Base-by-base conservation (phyloP, 345 rosid species). In the Camelina laxa region DNA sequence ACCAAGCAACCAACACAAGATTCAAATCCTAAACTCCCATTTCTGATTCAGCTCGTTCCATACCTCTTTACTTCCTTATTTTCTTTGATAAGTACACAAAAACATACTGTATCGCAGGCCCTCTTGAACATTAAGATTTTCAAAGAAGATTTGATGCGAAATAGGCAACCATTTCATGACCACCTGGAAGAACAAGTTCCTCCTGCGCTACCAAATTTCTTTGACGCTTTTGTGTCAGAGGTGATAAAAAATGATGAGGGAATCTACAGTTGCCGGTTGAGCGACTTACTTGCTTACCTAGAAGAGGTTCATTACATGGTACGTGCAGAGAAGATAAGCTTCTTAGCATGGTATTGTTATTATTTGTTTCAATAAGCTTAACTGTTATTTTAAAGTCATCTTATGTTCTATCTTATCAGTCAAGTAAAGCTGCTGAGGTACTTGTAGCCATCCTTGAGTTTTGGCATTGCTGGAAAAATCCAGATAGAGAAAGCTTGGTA, bases 91-190 rank as follows among this genome's bases (percentile, higher is more conserved):
- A 68, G 44, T 24, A 24, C 54, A n/a, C 44, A 38, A 36, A n/a
- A 47, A n/a, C 20, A 20, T 55, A 33, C n/a, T 57, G 17, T 57
- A 21, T 41, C 50, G 73, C 67, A 75, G 79, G 67, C 79, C 53
- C 55, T 75, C 51, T 27, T 51, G 53, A 38, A 38, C 41, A 9
- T 38, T 38, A 38, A 38, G 12, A 9, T 9, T 38, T 9, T 9
- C 10, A 9, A 38, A 9, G 13, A 9, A 9, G 12, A 38, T 38
- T 38, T 38, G 41, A 9, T 38, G 41, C 41, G 10, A 13, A 38
- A 38, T 38, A 2, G 12, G 41, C 41, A 38, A 38, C 41, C 41
- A 38, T 38, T 38, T 38, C 41, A 38, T 38, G 41, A 10, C 13
- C 11, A 38, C 41, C 13, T 38, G 12, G 41, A 38, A 38, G 41